Base-by-base conservation (phyloP, 179 eudicot species). In the Drosera spatulata region DNA sequence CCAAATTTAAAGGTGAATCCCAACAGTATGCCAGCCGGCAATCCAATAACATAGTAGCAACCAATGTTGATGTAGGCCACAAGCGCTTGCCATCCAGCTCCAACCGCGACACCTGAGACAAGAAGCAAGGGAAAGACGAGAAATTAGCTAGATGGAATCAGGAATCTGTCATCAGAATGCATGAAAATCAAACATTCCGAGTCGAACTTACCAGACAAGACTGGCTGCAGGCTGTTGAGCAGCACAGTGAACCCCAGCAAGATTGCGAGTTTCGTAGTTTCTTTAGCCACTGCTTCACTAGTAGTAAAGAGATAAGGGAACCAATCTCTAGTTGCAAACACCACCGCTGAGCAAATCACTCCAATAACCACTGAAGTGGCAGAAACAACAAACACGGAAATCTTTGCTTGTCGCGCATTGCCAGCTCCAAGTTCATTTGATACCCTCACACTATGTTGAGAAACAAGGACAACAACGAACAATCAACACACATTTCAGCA, bases 401-500 rank as follows among this genome's bases (percentile, higher is more conserved):
- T 74, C 67, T 84, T 88, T 0, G 96, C 82, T 14, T 73, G 69
- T 15, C 83, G 70, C n/a, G 77, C 70, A 58, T 83, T 80, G 7
- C 88, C 91, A 11, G 86, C 90, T 60, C 96, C 96, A 15, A 88
- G 84, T 64, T 88, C 96, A 44, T 88, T 88, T 0, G 96, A 86
- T 39, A 88, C 96, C 64, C 94, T 75, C 69, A 88, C 96, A 62
- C 96, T 88, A 75, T 60, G 6, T 53, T 3, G 42, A 59, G 40
- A 65, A 53, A 49, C 2, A 61, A 53, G 42, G 10, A 48, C 38
- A 39, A 12, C 33, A 50, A 7, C 33, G 15, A 45, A 9, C 45
- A 38, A 59, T 7, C 41, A 9, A 49, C 3, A 12, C 37, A 1
- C 13, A 38, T 53, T 49, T 12, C 38, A n/a, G 15, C 39, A 50